These are phyloP conservation scores for Nakazawaea wyomingensis DNA, from an alignment of 805 yeast species.

Conservation along the genomic window DNA sequence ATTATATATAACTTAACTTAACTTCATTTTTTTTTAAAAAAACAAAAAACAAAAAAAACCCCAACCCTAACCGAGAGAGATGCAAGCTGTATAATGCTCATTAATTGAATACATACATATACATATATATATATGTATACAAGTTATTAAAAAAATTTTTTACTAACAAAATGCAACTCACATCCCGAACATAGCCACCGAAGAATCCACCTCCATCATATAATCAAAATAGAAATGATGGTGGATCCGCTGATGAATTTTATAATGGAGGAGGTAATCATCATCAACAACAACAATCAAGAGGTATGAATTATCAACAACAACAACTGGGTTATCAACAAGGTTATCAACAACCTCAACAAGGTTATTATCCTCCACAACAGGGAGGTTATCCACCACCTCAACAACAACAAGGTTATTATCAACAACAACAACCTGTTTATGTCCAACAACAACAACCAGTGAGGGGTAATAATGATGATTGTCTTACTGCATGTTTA, in stretches of 20 bases:
- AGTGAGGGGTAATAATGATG: conserved; percentile 29
- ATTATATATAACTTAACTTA: no score
- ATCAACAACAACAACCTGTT: conserved; percentile 44
- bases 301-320: conserved; percentile 1
- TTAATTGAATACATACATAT: background rate
- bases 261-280: conserved; percentile 10
- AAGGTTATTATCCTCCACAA: conserved; percentile 17
- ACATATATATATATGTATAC: no score
- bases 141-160: no score
- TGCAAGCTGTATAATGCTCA: background rate
- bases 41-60: no score
- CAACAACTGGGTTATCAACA: conserved; percentile 14
- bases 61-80: no score
- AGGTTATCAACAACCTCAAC: conserved; percentile 13
- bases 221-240: conserved; percentile 5
- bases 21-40: no score
- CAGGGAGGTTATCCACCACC: conserved; percentile 24
- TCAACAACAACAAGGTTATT: conserved; percentile 30
- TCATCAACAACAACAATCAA: conserved; percentile 4
- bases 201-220: conserved; percentile 14
- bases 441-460: conserved; percentile 51
- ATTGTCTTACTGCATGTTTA: conserved; percentile 47
- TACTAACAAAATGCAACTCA: conserved; percentile 4
- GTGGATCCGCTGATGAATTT: conserved; percentile 17
- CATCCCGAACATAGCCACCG: conserved; percentile 8